These are phyloP conservation scores for Boletus barrowsii DNA, from an alignment of 768 basidiomycete species.

Conservation along the genomic window DNA sequence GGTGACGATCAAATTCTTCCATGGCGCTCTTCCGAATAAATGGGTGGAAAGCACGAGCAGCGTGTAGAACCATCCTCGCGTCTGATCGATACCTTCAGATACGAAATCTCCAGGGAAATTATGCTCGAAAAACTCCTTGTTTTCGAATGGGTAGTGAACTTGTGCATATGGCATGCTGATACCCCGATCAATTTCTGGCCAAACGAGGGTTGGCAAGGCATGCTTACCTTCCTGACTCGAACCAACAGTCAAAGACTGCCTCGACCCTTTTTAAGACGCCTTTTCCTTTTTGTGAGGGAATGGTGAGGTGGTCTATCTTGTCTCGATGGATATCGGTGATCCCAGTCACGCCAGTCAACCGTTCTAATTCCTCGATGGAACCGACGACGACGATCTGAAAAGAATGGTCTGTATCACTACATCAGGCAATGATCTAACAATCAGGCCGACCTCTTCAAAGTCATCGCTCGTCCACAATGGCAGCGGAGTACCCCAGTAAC, in stretches of 20 bases:
- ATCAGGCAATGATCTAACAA: not conserved
- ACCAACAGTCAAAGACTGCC: slow-evolving; percentile 99
- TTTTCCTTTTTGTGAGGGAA: slow-evolving; percentile 87
- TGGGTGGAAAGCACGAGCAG: slow-evolving; percentile 94
- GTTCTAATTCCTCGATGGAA: slow-evolving; percentile 85
- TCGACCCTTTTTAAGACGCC: slow-evolving; percentile 86
- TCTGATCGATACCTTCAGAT: slow-evolving; percentile 98
- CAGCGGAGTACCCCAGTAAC: slow-evolving; percentile 98
- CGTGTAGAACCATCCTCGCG: slow-evolving; percentile 99
- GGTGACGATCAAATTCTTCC: slow-evolving; percentile 97
- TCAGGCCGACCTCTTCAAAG: slow-evolving; percentile 61
- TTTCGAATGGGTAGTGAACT: slow-evolving; percentile 97
- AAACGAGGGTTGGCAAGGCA: not conserved
- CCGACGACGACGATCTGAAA: slow-evolving; percentile 76
- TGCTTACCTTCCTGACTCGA: slow-evolving; percentile 92
- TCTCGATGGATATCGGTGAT: slow-evolving; percentile 93
- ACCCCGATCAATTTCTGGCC: not conserved
- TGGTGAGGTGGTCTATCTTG: slow-evolving; percentile 93
- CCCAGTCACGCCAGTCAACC: slow-evolving; percentile 76
- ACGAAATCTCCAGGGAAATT: slow-evolving; percentile 96
- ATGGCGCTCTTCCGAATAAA: slow-evolving; percentile 88
- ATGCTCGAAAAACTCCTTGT: slow-evolving; percentile 79
- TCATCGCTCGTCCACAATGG: slow-evolving; percentile 97
- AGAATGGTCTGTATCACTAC: not conserved
- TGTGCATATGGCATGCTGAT: slow-evolving; percentile 97